These are phyloP conservation scores for Penicillium angulare DNA, from an alignment of 495 filamentous ascomycete species.

Conservation along the genomic window DNA sequence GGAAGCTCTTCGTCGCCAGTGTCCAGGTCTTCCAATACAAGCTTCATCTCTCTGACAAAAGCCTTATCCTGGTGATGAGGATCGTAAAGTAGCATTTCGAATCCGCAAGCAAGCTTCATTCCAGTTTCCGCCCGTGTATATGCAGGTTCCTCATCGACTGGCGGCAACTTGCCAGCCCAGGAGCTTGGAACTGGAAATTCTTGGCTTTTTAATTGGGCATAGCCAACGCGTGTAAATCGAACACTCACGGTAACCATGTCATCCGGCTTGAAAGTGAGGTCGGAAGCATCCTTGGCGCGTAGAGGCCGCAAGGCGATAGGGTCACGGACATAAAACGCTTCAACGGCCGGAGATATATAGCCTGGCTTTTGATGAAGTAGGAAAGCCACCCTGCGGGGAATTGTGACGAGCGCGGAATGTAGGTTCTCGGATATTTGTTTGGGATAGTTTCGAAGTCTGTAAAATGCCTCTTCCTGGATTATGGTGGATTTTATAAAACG, in stretches of 20 bases:
- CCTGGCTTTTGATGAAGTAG: constrained; percentile 71
- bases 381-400: constrained; percentile 82
- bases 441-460: constrained; percentile 80
- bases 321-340: constrained; percentile 92
- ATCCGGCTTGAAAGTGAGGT: constrained; percentile 63
- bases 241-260: constrained; percentile 79
- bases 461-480: constrained; percentile 87
- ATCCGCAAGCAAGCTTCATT: constrained; percentile 86
- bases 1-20: constrained; percentile 63
- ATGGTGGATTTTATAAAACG: constrained; percentile 61
- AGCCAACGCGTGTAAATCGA: constrained; percentile 83
- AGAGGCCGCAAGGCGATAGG: constrained; percentile 73
- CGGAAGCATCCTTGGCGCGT: constrained; percentile 42
- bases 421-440: constrained; percentile 64
- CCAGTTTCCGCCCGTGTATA: constrained; percentile 65
- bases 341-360: constrained; percentile 76
- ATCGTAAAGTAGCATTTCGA: constrained; percentile 80
- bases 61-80: constrained; percentile 63
- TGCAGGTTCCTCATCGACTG: constrained; percentile 32
- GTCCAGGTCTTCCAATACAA: constrained; percentile 71
- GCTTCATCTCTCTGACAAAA: constrained; percentile 65
- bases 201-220: constrained; percentile 89
- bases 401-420: constrained; percentile 66
- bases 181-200: constrained; percentile 66
- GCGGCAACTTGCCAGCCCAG: constrained; percentile 52